Conservation (phyloP, 306 rosid genomes). For the Argentina anserina region DNA sequence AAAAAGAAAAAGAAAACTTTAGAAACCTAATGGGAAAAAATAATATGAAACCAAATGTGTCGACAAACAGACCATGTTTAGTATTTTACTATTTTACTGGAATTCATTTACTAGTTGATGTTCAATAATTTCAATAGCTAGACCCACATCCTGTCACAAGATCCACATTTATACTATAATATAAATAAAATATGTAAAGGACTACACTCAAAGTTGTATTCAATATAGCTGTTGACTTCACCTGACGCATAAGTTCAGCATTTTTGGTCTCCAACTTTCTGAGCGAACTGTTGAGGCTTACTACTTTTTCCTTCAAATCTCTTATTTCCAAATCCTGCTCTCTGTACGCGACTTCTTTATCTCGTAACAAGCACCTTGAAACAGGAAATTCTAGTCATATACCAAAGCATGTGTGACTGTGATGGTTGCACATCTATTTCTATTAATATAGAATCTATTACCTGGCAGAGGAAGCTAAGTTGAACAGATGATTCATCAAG, state of each 20-base stretch:
- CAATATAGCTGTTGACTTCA: constrained; percentile 33
- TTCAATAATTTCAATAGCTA: background rate
- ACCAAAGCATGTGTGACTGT: background rate
- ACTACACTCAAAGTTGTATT: background rate
- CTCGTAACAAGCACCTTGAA: constrained; percentile 63
- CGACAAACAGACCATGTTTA: constrained; percentile 1
- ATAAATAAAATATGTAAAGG: background rate
- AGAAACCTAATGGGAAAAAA: background rate
- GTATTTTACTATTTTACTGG: background rate
- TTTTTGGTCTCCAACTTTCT: constrained; percentile 61
- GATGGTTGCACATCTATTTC: too few relatives aligned
- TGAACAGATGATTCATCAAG: constrained; percentile 82
- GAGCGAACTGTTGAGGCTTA: constrained; percentile 47
- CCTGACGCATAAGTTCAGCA: constrained; percentile 60
- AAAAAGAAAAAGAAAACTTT: background rate
- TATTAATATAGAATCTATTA: constrained; percentile 22
- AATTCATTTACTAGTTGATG: background rate
- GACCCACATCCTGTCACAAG: background rate
- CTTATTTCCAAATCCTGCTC: constrained; percentile 73
- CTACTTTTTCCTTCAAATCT: constrained; percentile 76
- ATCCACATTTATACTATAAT: background rate
- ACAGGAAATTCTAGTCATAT: background rate
- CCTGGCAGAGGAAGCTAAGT: constrained; percentile 90
- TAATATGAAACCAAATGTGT: background rate
- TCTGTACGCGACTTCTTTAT: constrained; percentile 58